Evolutionary conservation across 257 asterid species (phyloP).

Genomic region (Buddleja alternifolia): DNA sequence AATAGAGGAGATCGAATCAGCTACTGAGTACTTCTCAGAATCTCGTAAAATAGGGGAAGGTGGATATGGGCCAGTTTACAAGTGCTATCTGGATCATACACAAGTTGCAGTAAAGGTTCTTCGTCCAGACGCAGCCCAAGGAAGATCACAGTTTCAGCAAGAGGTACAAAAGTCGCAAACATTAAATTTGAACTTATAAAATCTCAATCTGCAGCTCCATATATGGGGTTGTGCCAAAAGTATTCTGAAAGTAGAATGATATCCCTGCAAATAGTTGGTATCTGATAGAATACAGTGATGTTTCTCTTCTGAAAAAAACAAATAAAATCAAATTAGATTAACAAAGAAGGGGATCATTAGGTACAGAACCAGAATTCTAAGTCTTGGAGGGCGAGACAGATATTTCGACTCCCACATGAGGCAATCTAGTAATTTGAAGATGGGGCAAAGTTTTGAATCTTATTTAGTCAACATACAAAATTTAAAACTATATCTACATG

Average conservation of each 20-base stretch:
- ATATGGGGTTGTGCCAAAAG: not conserved
- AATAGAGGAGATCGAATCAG: slow-evolving; percentile 83
- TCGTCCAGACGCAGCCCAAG: slow-evolving; percentile 96
- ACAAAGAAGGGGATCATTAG: slow-evolving; percentile 15
- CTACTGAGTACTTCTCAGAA: slow-evolving; percentile 66
- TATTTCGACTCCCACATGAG: no score
- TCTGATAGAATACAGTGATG: not conserved
- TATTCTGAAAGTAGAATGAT: no score
- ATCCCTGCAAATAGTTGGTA: no score
- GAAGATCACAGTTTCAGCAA: slow-evolving; percentile 93
- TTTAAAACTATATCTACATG: no score
- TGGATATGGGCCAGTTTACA: slow-evolving; percentile 92
- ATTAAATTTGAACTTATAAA: not conserved
- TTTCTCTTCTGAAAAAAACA: not conserved
- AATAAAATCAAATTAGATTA: not conserved
- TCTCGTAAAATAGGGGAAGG: slow-evolving; percentile 90
- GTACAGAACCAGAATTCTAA: no score
- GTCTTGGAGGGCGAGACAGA: no score
- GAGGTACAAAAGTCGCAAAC: slow-evolving; percentile 51
- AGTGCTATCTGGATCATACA: slow-evolving; percentile 77
- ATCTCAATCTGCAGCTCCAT: not conserved
- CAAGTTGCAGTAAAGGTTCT: slow-evolving; percentile 89
- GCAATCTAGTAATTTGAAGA: no score
- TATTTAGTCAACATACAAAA: no score
- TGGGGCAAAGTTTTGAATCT: no score